Base-by-base conservation (phyloP, 2,329 filamentous ascomycete genomes). In the Penicillium sp. region DNA sequence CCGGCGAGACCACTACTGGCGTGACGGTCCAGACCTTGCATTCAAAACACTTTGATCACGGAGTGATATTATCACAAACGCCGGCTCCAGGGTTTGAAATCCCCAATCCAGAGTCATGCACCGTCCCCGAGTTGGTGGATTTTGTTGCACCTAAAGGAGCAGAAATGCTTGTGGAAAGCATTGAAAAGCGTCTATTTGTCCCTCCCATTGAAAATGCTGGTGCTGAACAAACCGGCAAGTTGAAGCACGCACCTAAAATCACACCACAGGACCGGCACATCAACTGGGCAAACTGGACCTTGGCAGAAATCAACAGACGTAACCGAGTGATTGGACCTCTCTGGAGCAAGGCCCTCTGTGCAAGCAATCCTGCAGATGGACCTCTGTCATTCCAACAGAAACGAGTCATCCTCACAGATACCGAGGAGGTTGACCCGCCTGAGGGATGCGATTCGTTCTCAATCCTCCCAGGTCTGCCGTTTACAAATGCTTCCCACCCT, bases 1-100 rank as follows among this genome's bases (percentile, higher is more conserved):
- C 82, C 29, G 78, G 82, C 13, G 79, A 85, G 54, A 68, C 69
- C 0, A 76, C 78, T 58, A 91, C 89, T 0, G 94, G 94, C 25
- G 83, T 97, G 23, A 89, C 90, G 0, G 80, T 99, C 27, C 94
- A 99, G 74, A 97, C 93, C 0, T 82, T 99, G 38, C 86, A 97
- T 72, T 82, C 86, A 2, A 76, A 78, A 17, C 76, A 81, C 47
- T 97, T 97, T 71, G 94, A 99, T 73, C 85, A 86, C 59, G 94
- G 94, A 29, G 74, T 79, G 2, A 82, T 97, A 10, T 80, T 99
- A 27, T 81, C 84, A 17, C 92, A 95, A 74, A 88, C 86, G 0
- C 81, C 84, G 0, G 57, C 69, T 0, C 86, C 86, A 0, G 86
- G 85, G 2, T 68, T 85, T 4, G 61, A 68, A 1, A 78, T 91